Conservation (phyloP, 306 rosid species). For the Fagus sylvatica region DNA sequence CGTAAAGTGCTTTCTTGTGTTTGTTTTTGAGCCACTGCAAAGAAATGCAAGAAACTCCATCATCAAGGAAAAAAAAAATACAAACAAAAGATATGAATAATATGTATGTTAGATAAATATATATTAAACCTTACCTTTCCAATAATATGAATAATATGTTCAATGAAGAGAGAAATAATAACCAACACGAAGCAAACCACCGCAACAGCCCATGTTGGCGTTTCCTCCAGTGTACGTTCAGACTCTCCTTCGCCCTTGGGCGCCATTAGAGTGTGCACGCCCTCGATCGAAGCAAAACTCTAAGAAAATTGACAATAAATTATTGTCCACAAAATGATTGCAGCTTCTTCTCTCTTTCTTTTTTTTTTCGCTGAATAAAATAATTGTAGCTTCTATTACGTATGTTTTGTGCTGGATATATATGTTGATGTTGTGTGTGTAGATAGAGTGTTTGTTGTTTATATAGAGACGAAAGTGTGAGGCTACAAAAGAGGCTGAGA, state of each 20-base stretch:
- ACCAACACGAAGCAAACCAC: conserved; percentile 62
- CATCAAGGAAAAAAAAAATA: neutral
- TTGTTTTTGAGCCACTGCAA: conserved; percentile 40
- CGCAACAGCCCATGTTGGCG: conserved; percentile 82
- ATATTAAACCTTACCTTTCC: conserved; percentile 39
- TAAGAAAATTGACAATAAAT: neutral
- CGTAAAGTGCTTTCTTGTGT: conserved; percentile 46
- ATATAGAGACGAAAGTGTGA: neutral
- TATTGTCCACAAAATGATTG: no score
- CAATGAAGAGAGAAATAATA: conserved; percentile 57
- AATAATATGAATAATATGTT: conserved; percentile 47
- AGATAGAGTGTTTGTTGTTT: neutral
- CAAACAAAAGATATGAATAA: no score
- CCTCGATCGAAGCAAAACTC: neutral
- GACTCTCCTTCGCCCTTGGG: neutral
- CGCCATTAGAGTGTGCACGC: conserved; percentile 6
- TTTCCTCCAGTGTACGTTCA: conserved; percentile 51
- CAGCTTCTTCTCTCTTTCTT: no score
- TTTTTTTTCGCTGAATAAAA: no score
- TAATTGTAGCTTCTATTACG: no score
- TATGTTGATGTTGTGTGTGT: no score
- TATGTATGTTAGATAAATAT: neutral
- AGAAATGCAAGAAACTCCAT: neutral
- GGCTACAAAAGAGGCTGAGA: neutral
- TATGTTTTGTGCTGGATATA: no score